Conservation (phyloP, 441 rosid genomes). For the Populus tomentosa region DNA sequence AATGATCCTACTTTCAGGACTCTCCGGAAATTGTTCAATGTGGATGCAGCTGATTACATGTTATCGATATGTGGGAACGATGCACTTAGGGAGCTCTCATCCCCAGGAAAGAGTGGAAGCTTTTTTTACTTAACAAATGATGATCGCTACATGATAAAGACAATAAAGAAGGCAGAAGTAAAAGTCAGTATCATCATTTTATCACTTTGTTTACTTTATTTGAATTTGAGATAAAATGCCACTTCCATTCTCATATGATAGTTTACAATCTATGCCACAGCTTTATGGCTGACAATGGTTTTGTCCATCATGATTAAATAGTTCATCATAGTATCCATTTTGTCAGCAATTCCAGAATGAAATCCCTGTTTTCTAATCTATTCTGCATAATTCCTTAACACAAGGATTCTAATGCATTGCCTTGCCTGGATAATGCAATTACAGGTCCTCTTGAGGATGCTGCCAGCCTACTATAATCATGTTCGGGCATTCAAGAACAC, state of each 20-base stretch:
- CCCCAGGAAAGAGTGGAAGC: constrained; percentile 98
- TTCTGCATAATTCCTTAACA: neutral
- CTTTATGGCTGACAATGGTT: neutral
- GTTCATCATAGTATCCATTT: neutral
- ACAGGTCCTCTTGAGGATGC: constrained; percentile 94
- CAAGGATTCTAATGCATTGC: neutral
- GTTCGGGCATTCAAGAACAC: constrained; percentile 84
- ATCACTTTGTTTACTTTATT: neutral
- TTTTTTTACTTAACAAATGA: constrained; percentile 91
- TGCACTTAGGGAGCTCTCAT: constrained; percentile 94
- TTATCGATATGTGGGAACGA: constrained; percentile 89
- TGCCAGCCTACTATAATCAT: constrained; percentile 92
- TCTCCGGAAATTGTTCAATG: constrained; percentile 80
- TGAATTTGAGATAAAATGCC: neutral
- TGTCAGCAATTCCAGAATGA: neutral
- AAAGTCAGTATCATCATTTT: constrained; percentile 42
- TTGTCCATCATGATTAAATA: neutral
- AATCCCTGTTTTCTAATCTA: neutral
- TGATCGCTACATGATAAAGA: constrained; percentile 95
- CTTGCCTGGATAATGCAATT: constrained; percentile 12
- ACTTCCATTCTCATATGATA: neutral
- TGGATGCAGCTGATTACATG: constrained; percentile 98
- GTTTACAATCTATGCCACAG: neutral
- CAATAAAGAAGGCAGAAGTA: constrained; percentile 98
- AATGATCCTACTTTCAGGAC: constrained; percentile 50